Evolutionary conservation across 2,329 filamentous ascomycete species (phyloP).

Genomic region (Colletotrichum caudatum): DNA sequence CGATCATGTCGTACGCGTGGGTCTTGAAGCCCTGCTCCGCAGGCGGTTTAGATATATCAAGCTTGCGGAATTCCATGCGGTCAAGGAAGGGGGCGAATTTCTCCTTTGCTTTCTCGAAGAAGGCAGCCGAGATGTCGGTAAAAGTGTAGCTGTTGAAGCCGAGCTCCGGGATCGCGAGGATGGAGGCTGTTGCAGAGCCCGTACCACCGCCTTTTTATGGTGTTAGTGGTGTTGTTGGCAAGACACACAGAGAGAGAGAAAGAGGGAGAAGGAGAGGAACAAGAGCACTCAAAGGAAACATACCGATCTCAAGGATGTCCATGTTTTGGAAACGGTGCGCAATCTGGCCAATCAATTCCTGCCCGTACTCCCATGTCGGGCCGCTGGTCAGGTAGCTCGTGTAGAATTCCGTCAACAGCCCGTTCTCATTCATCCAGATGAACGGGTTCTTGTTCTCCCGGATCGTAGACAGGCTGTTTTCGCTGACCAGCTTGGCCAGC

Average conservation of each 20-base stretch:
- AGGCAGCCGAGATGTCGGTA: slow-evolving; percentile 45
- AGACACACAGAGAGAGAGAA: neutral
- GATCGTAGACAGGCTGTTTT: slow-evolving; percentile 13
- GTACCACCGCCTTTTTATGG: slow-evolving; percentile 11
- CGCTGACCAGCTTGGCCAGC: neutral
- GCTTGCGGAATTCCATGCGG: slow-evolving; percentile 26
- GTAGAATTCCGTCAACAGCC: slow-evolving; percentile 20
- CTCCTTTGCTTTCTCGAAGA: slow-evolving; percentile 46
- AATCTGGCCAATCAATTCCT: neutral
- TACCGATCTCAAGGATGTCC: slow-evolving; percentile 48
- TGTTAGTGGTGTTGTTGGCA: neutral
- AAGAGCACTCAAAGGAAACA: too few relatives aligned
- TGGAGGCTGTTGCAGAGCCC: slow-evolving; percentile 4
- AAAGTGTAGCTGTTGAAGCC: slow-evolving; percentile 43
- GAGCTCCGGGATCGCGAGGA: slow-evolving; percentile 14
- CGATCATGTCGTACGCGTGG: slow-evolving; percentile 47
- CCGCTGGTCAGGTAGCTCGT: slow-evolving; percentile 10
- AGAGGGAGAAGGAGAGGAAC: too few relatives aligned
- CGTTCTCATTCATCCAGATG: slow-evolving; percentile 16
- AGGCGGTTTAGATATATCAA: slow-evolving; percentile 50
- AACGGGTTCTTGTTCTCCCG: slow-evolving; percentile 24
- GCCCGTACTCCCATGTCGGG: slow-evolving; percentile 10
- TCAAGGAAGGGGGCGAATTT: neutral
- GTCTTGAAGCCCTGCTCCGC: slow-evolving; percentile 47
- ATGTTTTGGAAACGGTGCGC: slow-evolving; percentile 19